These are phyloP conservation scores for Chlorella sp. DNA, from an alignment of 139 green algal species.

Conservation along the genomic window DNA sequence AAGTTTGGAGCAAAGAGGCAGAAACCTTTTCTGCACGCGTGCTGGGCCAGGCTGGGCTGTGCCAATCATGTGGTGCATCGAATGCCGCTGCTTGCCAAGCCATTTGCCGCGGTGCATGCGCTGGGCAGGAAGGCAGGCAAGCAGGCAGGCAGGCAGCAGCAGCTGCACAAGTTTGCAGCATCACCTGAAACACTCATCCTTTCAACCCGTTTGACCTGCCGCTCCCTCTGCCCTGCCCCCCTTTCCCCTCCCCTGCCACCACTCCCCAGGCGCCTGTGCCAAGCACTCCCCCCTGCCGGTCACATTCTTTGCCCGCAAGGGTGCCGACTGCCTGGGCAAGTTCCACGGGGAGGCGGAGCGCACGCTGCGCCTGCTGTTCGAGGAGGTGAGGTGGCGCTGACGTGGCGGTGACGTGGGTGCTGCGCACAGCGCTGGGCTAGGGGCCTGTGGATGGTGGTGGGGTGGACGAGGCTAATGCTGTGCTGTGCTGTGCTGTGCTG, in stretches of 20 bases:
- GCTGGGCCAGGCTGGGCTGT: no score
- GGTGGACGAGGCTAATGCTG: no score
- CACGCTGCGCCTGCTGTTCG: conserved; percentile 86
- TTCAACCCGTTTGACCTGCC: not conserved
- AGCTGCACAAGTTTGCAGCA: not conserved
- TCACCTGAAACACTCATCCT: not conserved
- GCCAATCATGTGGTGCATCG: no score
- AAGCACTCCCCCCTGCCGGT: conserved; percentile 58
- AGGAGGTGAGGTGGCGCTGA: conserved; percentile 60
- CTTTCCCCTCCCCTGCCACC: not conserved
- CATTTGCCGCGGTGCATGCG: no score
- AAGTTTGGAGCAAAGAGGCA: no score
- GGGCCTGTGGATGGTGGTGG: not conserved
- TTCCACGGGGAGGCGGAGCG: conserved; percentile 90
- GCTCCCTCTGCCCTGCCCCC: not conserved
- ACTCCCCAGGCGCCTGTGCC: conserved; percentile 55
- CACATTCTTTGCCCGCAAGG: conserved; percentile 84
- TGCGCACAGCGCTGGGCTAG: not conserved
- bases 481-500: no score
- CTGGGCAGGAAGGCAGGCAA: not conserved
- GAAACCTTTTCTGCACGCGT: no score
- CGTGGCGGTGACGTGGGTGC: not conserved
- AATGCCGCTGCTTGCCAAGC: no score
- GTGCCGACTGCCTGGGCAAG: conserved; percentile 92
- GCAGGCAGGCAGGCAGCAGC: no score